Evolutionary conservation across 306 rosid genomes (phyloP), one percentile per base, ranked within the genome.

Genomic region (Purshia tridentata): DNA sequence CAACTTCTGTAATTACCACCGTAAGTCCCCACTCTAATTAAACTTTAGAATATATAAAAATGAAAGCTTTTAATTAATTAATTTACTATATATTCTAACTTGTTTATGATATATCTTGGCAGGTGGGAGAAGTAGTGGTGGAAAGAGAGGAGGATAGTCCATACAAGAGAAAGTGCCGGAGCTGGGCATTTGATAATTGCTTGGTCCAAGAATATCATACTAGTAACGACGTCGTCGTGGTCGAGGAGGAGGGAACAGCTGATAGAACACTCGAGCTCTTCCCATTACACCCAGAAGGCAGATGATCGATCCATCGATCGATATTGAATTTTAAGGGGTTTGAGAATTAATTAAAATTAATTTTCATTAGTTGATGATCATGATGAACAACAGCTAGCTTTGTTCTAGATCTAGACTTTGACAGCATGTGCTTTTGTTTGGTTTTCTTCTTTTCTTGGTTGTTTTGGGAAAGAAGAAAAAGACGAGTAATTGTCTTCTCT

Each of bases 201-300:
- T 88, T 83, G 71, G 87, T 81, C 66, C 90, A 83, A 0, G 83
- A 35, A 8, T 58, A 23, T 14, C 64, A 88, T 58, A 76, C 65
- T 14, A 67, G 55, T 77, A 50, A 44, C 35, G 35, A 29, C 35
- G 35, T 29, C 35, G 35, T 29, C 2, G 35, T 29, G 35, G 35
- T 29, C 35, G 35, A 29, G 35, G 35, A 29, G 35, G 35, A 29
- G 35, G 35, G 35, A 29, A 1, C 35, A 29, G 35, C 35, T 29
- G 35, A 29, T 60, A 86, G 83, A 82, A 93, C 97, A 71, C 82
- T 93, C 79, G 91, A 93, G 88, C 92, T 93, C 58, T 93, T 93
- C 79, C 98, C 98, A 42, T 77, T 93, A 75, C 97, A 87, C 81
- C 98, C 98, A 22, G 98, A 93, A 87, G 87, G 97, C 60, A 86